Base-by-base conservation (phyloP, 1,284 basidiomycete genomes). In the Ceratobasidium sp. region DNA sequence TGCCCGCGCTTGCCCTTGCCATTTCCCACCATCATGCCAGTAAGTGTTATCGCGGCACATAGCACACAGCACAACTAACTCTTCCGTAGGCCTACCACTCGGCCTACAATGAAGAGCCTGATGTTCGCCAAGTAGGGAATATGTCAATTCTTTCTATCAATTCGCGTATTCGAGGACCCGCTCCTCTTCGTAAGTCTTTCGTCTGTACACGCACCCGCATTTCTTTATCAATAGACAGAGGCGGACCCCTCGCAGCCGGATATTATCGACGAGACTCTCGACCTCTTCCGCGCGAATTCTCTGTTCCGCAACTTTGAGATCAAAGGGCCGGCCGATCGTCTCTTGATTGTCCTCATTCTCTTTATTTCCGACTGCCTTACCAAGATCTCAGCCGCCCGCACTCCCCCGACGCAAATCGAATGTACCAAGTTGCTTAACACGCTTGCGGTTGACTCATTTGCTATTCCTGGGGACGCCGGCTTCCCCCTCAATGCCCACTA, bases 261-360 rank as follows among this genome's bases (percentile, higher is more conserved):
- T 83, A 96, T 99, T 79, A 89, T 99, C 78, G 96, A 98, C 83
- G 98, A 99, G 84, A 91, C 95, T 2, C 86, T 99, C 71, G 95
- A 98, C 84, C 90, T 99, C 74, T 99, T 99, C 85, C 92, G 98
- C 65, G 96, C 98, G 81, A 99, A 99, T 85, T 98, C 96, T 59
- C 91, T 99, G 76, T 99, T 99, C 85, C 92, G 98, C 81, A 99
- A 99, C 86, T 99, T 99, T 81, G 98, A 99, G 86, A 99, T 99
- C 89, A 98, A 98, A 84, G 95, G 98, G 31, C 92, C 94, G 68
- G 97, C 96, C 61, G 98, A 99, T 85, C 91, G 98, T 72, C 89
- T 94, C 46, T 88, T 99, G 80, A 99, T 99, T 85, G 91, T 99
- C 83, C 90, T 99, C 79, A 98, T 98, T 82, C 92, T 99, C 81